A percentile compares a stretch with the other conserved stretches of the same genome.
Evolutionary conservation across 1,284 basidiomycete genomes (phyloP).

Genomic region (Malassezia obtusa): DNA sequence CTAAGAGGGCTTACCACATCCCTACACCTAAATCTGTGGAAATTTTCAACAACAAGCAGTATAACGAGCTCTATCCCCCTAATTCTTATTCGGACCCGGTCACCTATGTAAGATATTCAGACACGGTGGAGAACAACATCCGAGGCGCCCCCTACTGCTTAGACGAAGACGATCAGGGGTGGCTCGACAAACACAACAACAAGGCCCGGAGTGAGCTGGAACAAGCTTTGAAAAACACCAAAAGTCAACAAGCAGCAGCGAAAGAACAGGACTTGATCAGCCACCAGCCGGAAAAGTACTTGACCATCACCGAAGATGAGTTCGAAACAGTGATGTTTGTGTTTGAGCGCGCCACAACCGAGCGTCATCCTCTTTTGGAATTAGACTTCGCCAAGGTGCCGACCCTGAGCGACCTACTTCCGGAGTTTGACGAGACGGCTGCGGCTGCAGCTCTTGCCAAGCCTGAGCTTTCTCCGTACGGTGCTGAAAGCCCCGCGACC

Average conservation of each 20-base stretch:
- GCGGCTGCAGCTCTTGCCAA: conserved; percentile 24
- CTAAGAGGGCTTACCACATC: conserved; percentile 40
- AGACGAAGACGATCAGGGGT: conserved; percentile 91
- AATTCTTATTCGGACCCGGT: conserved; percentile 47
- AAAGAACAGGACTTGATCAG: conserved; percentile 22
- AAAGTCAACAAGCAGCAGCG: conserved; percentile 37
- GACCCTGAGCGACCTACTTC: conserved; percentile 26
- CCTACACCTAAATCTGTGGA: conserved; percentile 43
- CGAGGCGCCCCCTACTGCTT: conserved; percentile 70
- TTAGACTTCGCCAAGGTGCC: conserved; percentile 51
- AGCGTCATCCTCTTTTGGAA: conserved; percentile 79
- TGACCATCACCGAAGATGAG: conserved; percentile 62
- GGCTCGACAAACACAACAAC: conserved; percentile 85
- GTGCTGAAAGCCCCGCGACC: conserved; percentile 22
- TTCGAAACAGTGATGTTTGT: conserved; percentile 93
- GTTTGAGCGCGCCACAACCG: conserved; percentile 82
- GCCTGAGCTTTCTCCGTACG: conserved; percentile 33
- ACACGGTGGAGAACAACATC: conserved; percentile 74
- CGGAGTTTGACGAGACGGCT: conserved; percentile 35
- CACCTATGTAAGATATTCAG: conserved; percentile 72
- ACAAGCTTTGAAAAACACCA: conserved; percentile 63
- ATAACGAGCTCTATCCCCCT: conserved; percentile 33
- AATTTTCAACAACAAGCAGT: conserved; percentile 28
- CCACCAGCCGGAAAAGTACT: conserved; percentile 53
- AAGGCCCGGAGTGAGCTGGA: conserved; percentile 75